These are phyloP conservation scores for Halenospora varia DNA, from an alignment of 495 filamentous ascomycete genomes.

Conservation along the genomic window DNA sequence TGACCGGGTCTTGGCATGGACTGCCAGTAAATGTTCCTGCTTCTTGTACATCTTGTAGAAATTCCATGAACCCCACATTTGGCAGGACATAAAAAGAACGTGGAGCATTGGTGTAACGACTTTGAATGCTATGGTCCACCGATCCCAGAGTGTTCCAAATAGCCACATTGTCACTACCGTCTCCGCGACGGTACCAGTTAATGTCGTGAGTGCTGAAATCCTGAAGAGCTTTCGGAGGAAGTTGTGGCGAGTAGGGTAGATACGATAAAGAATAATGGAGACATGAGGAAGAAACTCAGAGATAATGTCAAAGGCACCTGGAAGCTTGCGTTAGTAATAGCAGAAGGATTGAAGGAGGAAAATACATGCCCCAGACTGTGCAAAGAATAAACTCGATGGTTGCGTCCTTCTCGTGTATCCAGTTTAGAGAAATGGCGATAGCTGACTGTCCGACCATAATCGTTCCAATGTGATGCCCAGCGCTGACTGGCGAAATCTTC, in stretches of 20 bases:
- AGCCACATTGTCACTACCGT: conserved; percentile 45
- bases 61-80: conserved; percentile 41
- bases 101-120: conserved; percentile 45
- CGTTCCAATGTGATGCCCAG: conserved; percentile 42
- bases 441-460: conserved; percentile 45
- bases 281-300: conserved; percentile 47
- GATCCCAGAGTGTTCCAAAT: conserved; percentile 41
- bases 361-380: conserved; percentile 41
- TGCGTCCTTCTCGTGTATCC: conserved; percentile 37
- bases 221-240: conserved; percentile 41
- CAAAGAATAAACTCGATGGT: conserved; percentile 46
- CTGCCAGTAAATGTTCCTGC: conserved; percentile 27
- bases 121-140: conserved; percentile 46
- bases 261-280: conserved; percentile 45
- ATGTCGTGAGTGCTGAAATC: conserved; percentile 35
- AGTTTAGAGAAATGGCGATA: conserved; percentile 39
- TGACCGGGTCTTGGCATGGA: too few relatives aligned
- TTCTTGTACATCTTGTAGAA: conserved; percentile 40
- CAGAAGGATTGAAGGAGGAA: background rate
- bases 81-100: conserved; percentile 38
- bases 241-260: conserved; percentile 35
- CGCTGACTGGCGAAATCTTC: conserved; percentile 39
- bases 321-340: background rate
- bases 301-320: conserved; percentile 46
- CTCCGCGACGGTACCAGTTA: conserved; percentile 38